These are phyloP conservation scores for Actinidia polygama DNA, from an alignment of 179 eudicot genomes.

Conservation along the genomic window DNA sequence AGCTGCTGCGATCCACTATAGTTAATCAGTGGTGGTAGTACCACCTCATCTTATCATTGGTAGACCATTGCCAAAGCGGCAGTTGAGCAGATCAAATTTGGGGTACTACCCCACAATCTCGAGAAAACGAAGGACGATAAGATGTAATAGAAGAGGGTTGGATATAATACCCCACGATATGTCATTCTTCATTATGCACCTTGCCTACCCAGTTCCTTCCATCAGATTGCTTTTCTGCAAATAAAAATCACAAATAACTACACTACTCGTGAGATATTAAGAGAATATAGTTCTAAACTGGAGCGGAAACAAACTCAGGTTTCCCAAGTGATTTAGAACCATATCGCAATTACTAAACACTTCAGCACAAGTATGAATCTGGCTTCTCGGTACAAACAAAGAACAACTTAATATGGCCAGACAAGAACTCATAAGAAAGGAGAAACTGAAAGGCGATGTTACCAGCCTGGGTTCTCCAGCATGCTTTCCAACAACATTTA, in stretches of 20 bases:
- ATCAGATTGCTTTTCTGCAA: background rate
- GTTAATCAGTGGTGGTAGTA: background rate
- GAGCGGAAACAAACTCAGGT: background rate
- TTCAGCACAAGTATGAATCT: too few relatives aligned
- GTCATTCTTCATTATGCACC: background rate
- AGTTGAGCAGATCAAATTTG: background rate
- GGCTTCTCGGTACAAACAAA: too few relatives aligned
- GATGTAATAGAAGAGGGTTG: background rate
- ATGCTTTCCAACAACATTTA: too few relatives aligned
- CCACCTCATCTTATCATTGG: background rate
- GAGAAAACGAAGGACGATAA: background rate
- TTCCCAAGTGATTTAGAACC: background rate
- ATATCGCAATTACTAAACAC: too few relatives aligned
- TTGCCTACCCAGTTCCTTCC: background rate
- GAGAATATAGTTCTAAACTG: background rate
- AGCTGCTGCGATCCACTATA: background rate
- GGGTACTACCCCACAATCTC: background rate
- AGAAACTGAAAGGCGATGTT: too few relatives aligned
- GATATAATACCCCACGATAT: background rate
- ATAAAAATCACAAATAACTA: background rate
- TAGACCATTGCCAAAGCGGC: background rate
- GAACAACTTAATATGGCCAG: too few relatives aligned
- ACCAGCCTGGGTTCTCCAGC: too few relatives aligned
- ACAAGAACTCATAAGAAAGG: too few relatives aligned
- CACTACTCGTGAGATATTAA: background rate